Base-by-base conservation (phyloP, 805 yeast genomes). In the Kluyveromyces lactis region DNA sequence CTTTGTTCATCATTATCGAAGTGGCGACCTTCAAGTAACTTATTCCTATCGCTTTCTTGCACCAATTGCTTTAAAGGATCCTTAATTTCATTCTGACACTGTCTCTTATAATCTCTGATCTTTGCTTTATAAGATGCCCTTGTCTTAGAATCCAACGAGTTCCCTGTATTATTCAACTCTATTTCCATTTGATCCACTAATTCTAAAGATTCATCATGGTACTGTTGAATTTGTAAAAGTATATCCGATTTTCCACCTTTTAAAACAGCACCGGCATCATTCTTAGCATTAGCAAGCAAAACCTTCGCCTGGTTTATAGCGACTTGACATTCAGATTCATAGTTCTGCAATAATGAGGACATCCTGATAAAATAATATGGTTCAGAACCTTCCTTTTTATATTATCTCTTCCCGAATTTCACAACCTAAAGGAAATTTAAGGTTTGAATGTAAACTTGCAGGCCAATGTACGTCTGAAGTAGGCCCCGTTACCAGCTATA, bases 111-210 rank as follows among this genome's bases (percentile, higher is more conserved):
- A 27, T 79, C 79, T 47, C 97, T 77, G 28, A 87, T 65, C 50
- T 81, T 81, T 23, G 89, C 67, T 56, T 89, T 87, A 55, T 73
- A 81, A 5, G 74, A 61, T 0, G 92, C 75, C 46, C 96, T 68
- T 45, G 51, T 52, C 24, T 44, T 48, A 6, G 51, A 36, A 26
- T 47, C 44, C 2, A 48, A 27, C 68, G 75, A 45, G 17, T 17
- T 21, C 6, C 37, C 37, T 63, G 75, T 44, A 6, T 90, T 79
- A n/a, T 95, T 86, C 26, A 89, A 81, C 57, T 90, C 97, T 31
- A 90, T 69, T 19, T 78, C 78, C 80, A 92, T 80, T 49, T 90
- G 95, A 48, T 89, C 96, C 32, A 86, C 61, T 60, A 78, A 77
- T 54, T 86, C 95, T 7, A 53, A 38, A 9, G 58, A 42, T 31